phyloP scores from a whole-genome alignment of 2,329 filamentous ascomycete species.

The Cytospora schulzeri region DNA sequence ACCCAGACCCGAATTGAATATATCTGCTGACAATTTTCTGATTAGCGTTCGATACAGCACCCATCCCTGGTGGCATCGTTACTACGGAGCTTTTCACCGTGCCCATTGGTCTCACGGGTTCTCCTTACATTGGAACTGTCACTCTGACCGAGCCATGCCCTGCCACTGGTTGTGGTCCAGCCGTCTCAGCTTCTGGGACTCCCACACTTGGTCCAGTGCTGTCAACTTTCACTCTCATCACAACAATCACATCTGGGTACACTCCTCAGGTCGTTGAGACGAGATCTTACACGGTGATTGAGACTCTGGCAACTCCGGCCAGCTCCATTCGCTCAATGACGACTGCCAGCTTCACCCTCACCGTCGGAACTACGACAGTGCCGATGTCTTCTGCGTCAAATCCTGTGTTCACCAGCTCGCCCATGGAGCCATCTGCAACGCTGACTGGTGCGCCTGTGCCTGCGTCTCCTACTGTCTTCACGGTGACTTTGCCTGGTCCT shows the following conservation, averaged over 20 bases:
- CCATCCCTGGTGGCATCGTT: slow-evolving; percentile 1
- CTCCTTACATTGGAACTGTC: slow-evolving; percentile 26
- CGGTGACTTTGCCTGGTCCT: slow-evolving; percentile 21
- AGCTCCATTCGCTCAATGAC: slow-evolving; percentile 16
- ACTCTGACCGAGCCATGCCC: slow-evolving; percentile 26
- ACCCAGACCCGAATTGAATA: not conserved
- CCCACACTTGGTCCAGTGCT: slow-evolving; percentile 13
- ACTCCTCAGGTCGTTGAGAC: slow-evolving; percentile 27
- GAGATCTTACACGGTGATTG: slow-evolving; percentile 27
- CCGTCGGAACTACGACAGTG: slow-evolving; percentile 20
- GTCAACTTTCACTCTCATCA: slow-evolving; percentile 27
- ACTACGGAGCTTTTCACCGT: slow-evolving; percentile 20
- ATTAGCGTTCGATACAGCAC: not conserved
- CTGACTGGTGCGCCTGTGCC: not conserved
- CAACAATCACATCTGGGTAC: slow-evolving; percentile 25
- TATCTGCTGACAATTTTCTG: not conserved
- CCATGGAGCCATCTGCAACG: not conserved
- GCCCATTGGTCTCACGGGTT: slow-evolving; percentile 7
- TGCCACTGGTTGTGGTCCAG: slow-evolving; percentile 1
- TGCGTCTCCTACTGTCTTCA: slow-evolving; percentile 16
- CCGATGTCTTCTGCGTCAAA: not conserved
- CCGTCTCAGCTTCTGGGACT: slow-evolving; percentile 14
- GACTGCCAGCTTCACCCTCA: slow-evolving; percentile 32
- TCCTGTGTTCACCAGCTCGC: not conserved
- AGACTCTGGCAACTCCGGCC: slow-evolving; percentile 9